Conservation (phyloP, 164 flowering plant species). For the Vitis rupestris region DNA sequence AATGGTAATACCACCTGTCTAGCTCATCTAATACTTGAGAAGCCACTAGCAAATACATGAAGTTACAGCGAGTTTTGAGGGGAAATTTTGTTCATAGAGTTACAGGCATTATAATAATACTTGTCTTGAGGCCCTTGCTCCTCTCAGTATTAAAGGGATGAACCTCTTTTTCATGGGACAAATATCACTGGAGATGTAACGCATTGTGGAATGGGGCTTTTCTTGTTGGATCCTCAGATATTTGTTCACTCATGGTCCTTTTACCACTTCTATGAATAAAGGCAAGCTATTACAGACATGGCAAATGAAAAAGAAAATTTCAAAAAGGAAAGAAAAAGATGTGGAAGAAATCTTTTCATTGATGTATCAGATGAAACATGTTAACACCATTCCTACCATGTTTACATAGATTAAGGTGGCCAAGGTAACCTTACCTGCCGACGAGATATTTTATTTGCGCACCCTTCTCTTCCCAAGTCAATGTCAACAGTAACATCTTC, state of each 20-base stretch:
- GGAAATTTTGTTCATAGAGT: no score
- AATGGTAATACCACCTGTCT: no score
- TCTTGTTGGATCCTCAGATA: no score
- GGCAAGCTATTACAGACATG: not conserved
- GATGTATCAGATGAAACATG: no score
- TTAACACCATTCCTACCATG: no score
- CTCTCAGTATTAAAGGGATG: not conserved
- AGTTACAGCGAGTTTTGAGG: no score
- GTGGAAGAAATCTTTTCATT: no score
- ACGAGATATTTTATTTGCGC: conserved; percentile 71
- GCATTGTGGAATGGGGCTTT: not conserved
- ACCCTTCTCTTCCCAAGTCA: conserved; percentile 73
- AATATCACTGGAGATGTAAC: not conserved
- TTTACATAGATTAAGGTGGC: no score
- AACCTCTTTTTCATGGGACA: not conserved
- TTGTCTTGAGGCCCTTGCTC: not conserved
- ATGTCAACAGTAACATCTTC: conserved; percentile 67
- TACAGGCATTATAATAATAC: not conserved
- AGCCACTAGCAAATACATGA: no score
- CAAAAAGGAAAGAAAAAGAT: not conserved
- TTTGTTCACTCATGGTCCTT: not conserved
- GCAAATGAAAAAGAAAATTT: not conserved
- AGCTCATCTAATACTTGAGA: no score
- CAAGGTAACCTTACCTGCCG: conserved; percentile 58
- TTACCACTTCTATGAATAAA: not conserved